Evolutionary conservation across 257 asterid species (phyloP).

Genomic region (Vinca minor): DNA sequence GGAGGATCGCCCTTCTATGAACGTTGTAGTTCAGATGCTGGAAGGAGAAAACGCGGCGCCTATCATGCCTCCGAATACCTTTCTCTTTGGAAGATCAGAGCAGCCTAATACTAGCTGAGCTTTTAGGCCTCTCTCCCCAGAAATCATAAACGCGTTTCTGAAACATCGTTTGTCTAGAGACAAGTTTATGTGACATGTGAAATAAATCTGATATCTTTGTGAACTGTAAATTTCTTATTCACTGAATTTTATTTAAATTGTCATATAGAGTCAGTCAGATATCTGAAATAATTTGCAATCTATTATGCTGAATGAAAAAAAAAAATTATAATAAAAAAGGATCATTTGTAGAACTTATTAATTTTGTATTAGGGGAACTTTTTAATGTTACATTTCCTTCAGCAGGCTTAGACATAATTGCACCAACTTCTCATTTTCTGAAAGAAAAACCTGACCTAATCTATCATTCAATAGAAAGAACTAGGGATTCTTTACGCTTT

Average conservation of each 20-base stretch:
- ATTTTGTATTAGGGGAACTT: background rate
- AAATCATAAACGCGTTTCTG: background rate
- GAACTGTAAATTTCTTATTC: background rate
- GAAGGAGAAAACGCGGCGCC: slow-evolving; percentile 19
- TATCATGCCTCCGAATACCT: slow-evolving; percentile 24
- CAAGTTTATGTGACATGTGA: background rate
- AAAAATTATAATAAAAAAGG: background rate
- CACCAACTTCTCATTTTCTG: no score
- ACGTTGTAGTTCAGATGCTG: slow-evolving; percentile 28
- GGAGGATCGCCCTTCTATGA: slow-evolving; percentile 24
- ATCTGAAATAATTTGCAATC: background rate
- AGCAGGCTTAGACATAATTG: no score
- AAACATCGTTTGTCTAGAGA: background rate
- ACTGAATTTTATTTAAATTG: background rate
- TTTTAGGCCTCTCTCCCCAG: background rate
- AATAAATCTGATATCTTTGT: background rate
- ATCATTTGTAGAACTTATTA: background rate
- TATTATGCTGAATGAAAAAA: background rate
- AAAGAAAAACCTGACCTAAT: no score
- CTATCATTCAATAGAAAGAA: no score
- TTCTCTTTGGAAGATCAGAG: slow-evolving; percentile 5
- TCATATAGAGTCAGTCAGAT: background rate
- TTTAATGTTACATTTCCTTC: no score
- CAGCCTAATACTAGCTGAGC: background rate
- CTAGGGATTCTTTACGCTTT: no score